Base-by-base conservation (phyloP, 305 asterid species). In the Fraxinus angustifolia region DNA sequence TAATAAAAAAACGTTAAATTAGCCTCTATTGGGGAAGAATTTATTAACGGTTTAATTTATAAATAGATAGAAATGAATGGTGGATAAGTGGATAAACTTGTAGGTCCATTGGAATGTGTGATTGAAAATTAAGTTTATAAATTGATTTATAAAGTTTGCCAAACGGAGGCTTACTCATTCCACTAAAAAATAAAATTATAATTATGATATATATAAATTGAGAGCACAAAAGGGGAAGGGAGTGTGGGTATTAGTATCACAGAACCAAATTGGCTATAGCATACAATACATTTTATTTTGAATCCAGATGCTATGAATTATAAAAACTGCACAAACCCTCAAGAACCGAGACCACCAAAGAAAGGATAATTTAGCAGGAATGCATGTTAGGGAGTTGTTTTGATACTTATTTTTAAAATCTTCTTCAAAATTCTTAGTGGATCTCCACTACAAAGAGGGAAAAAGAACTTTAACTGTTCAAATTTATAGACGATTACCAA, bases 401-500 rank as follows among this genome's bases (percentile, higher is more conserved):
- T 75, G 11, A 36, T 84, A 60, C 65, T 81, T 26, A 10, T 3
- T 58, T 58, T 58, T 0, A 7, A 58, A 19, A 58, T 58, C 68
- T 58, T 58, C 68, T 28, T 73, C 75, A 78, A 65, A 38, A 76
- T 45, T 77, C 35, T 17, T 2, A 28, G 75, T 35, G 70, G 21
- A 36, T 35, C 79, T 62, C 78, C 62, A 19, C 30, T 3, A 26
- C 30, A 11, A 72, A 74, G 53, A 31, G 83, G 3, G 35, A 26
- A 62, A 17, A 45, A 26, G 6, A 12, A 34, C 30, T 71, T 71
- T 58, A 77, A 67, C 40, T 68, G 48, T 23, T 65, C 77, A 77
- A 67, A 12, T 67, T 73, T 70, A 45, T 28, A 56, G 80, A 48
- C 50, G 68, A 79, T 81, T 35, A 65, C 60, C 77, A 26, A 67